phyloP scores from a whole-genome alignment of 2,329 filamentous ascomycete species.

The Dactylonectria estremocensis region DNA sequence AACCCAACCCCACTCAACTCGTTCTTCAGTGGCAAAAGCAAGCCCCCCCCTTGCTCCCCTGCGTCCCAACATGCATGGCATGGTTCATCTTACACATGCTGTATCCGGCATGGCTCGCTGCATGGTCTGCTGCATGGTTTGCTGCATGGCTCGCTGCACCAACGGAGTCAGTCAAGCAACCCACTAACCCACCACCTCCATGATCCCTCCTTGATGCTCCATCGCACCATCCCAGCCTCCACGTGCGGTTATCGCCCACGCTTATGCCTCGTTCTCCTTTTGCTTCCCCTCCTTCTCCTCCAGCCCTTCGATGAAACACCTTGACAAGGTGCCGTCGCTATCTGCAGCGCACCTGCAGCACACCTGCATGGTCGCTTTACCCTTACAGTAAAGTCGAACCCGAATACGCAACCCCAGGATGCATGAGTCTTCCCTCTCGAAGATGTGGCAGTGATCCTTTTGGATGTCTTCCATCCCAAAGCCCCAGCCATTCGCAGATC shows the following conservation, averaged over 20 bases:
- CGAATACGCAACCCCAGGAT: constrained; percentile 15
- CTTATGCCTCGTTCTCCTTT: constrained; percentile 21
- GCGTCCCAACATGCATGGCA: constrained; percentile 31
- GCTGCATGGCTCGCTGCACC: constrained; percentile 44
- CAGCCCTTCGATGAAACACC: constrained; percentile 17
- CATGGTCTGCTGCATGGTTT: constrained; percentile 45
- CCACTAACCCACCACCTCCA: not conserved
- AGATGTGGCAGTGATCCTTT: not conserved
- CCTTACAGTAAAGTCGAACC: not conserved
- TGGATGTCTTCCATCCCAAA: not conserved
- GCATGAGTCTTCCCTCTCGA: no score
- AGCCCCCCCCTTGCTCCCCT: constrained; percentile 21
- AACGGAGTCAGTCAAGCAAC: constrained; percentile 30
- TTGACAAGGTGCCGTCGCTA: constrained; percentile 5
- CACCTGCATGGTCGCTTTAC: constrained; percentile 4
- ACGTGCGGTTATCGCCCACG: constrained; percentile 29
- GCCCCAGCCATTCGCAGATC: no score
- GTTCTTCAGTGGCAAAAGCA: constrained; percentile 30
- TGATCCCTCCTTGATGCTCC: not conserved
- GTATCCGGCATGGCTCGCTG: constrained; percentile 40
- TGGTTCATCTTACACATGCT: not conserved
- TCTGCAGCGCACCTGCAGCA: constrained; percentile 14
- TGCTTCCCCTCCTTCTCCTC: constrained; percentile 15
- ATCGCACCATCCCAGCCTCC: constrained; percentile 43
- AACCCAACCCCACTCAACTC: constrained; percentile 12